These are phyloP conservation scores for Magnusiomyces suaveolens DNA, from an alignment of 1,139 yeast genomes.

Conservation along the genomic window DNA sequence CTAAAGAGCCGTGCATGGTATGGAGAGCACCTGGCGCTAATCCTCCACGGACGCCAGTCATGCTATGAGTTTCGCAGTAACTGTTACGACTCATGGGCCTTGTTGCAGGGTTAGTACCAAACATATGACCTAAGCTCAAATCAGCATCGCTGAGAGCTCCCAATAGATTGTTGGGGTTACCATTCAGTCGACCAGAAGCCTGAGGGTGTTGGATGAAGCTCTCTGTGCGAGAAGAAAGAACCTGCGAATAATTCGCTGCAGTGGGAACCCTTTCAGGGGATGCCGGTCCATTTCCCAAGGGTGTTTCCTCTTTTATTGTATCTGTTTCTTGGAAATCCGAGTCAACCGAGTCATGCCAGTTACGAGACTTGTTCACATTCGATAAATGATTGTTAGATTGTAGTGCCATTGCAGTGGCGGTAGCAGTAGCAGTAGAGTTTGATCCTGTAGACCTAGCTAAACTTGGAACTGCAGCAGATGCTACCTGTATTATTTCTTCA, in stretches of 20 bases:
- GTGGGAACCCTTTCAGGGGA: conserved; percentile 20
- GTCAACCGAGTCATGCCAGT: background rate
- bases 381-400: background rate
- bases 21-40: conserved; percentile 8
- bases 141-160: background rate
- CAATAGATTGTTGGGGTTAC: background rate
- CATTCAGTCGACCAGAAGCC: background rate
- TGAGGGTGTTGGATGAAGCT: conserved; percentile 4
- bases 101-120: conserved; percentile 14
- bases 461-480: background rate
- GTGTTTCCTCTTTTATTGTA: background rate
- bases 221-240: conserved; percentile 9
- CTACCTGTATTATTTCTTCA: background rate
- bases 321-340: background rate
- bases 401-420: conserved; percentile 10
- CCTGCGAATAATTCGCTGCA: background rate
- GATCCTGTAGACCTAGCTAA: background rate
- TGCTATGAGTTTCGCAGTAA: conserved; percentile 11
- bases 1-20: background rate
- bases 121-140: background rate
- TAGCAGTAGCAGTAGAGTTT: conserved; percentile 3
- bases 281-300: background rate
- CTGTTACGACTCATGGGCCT: conserved; percentile 19
- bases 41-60: background rate
- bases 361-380: background rate